phyloP scores from a whole-genome alignment of 148 eudicot genomes.

The Rhododendron griersonianum region DNA sequence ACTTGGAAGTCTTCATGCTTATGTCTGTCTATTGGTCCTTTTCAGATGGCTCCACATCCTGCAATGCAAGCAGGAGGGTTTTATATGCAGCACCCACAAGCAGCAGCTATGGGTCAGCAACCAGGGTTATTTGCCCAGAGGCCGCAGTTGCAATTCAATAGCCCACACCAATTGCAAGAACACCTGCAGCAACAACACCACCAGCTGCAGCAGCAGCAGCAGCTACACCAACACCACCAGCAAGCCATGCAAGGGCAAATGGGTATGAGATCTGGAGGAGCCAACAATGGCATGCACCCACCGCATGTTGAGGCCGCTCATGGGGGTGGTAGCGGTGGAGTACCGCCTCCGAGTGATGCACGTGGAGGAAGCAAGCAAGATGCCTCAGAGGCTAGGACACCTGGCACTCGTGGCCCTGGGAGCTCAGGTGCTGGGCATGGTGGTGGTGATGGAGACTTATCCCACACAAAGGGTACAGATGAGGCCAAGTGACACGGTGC shows the following conservation, averaged over 20 bases:
- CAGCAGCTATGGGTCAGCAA: constrained; percentile 67
- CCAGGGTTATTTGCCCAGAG: constrained; percentile 56
- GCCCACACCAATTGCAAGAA: constrained; percentile 56
- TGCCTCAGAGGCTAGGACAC: constrained; percentile 29
- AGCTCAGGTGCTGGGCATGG: constrained; percentile 35
- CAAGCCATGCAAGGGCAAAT: constrained; percentile 51
- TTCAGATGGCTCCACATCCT: constrained; percentile 78
- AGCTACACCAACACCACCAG: constrained; percentile 43
- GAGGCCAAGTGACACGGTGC: constrained; percentile 33
- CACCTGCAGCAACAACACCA: constrained; percentile 37
- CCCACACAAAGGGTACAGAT: constrained; percentile 29
- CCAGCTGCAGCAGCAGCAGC: not conserved
- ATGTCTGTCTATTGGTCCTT: not conserved
- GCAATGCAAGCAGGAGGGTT: constrained; percentile 83
- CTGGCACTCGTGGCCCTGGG: constrained; percentile 38
- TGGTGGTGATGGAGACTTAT: constrained; percentile 32
- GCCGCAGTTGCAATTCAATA: constrained; percentile 54
- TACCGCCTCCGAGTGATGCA: constrained; percentile 25
- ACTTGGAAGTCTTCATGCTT: not conserved
- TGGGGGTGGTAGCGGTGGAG: constrained; percentile 34
- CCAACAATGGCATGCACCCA: constrained; percentile 47
- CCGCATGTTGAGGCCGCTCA: constrained; percentile 37
- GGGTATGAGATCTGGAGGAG: constrained; percentile 46
- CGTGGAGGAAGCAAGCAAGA: constrained; percentile 56
- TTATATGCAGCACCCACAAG: constrained; percentile 83